Evolutionary conservation across 176 grass and related monocot species (phyloP).

Genomic region (Eremochloa ophiuroides): DNA sequence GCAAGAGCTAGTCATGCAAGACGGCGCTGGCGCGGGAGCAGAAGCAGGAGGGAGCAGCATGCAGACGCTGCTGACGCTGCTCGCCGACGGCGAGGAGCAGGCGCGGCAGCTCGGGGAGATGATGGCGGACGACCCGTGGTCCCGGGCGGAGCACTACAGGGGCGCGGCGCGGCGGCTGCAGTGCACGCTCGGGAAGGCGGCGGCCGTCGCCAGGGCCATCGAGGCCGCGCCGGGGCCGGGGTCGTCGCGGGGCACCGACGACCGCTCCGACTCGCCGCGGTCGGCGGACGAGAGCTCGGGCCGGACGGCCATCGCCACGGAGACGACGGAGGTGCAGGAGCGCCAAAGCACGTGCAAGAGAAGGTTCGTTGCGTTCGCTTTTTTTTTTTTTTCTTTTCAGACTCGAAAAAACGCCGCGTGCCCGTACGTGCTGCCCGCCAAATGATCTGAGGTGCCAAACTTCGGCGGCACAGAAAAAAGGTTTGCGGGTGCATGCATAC

Average conservation of each 20-base stretch:
- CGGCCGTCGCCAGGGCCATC: constrained; percentile 42
- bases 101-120: constrained; percentile 29
- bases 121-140: background rate
- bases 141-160: constrained; percentile 2
- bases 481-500: no score
- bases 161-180: constrained; percentile 26
- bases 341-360: constrained; percentile 40
- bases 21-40: background rate
- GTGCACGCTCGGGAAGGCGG: constrained; percentile 36
- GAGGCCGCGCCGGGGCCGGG: constrained; percentile 3
- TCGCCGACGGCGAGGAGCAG: constrained; percentile 61
- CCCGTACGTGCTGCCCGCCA: background rate
- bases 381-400: background rate
- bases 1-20: constrained; percentile 20
- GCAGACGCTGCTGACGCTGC: constrained; percentile 37
- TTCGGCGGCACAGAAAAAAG: background rate
- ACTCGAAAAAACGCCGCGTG: background rate
- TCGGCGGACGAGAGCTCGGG: constrained; percentile 51
- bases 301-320: constrained; percentile 15
- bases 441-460: background rate
- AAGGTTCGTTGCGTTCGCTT: constrained; percentile 35
- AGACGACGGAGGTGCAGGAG: constrained; percentile 2
- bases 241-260: constrained; percentile 20
- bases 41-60: constrained; percentile 14
- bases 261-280: constrained; percentile 49